Evolutionary conservation across 176 grass and related monocot species (phyloP).

Genomic region (Raddia distichophylla): DNA sequence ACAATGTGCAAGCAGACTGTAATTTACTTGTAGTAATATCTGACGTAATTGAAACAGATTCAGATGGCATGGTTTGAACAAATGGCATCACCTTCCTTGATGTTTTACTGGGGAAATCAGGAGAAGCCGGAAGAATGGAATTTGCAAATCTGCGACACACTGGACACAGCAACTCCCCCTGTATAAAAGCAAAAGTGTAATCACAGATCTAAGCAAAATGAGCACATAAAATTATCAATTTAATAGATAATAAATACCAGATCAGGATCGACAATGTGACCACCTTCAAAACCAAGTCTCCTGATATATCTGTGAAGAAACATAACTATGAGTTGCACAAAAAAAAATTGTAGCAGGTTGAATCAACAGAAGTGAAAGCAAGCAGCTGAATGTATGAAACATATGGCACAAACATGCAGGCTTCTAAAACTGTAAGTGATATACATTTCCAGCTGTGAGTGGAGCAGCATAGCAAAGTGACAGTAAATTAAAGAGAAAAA

Average conservation of each 20-base stretch:
- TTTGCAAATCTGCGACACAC: conserved; percentile 97
- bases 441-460: not conserved
- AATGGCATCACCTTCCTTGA: conserved; percentile 33
- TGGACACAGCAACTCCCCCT: conserved; percentile 98
- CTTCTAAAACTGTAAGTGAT: not conserved
- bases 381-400: conserved; percentile 7
- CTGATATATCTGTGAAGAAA: conserved; percentile 72
- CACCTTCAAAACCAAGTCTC: conserved; percentile 98
- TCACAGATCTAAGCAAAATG: conserved; percentile 35
- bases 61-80: conserved; percentile 36
- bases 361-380: conserved; percentile 30
- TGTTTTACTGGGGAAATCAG: conserved; percentile 50
- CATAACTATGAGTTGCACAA: conserved; percentile 18
- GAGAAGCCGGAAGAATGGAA: conserved; percentile 82
- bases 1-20: conserved; percentile 51
- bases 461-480: not conserved
- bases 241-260: conserved; percentile 51
- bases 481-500: not conserved
- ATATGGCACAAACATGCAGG: conserved; percentile 4
- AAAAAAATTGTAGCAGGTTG: not conserved
- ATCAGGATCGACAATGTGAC: conserved; percentile 92
- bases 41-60: conserved; percentile 43
- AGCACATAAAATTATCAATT: conserved; percentile 28
- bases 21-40: conserved; percentile 41
- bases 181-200: conserved; percentile 37